phyloP scores from a whole-genome alignment of 768 basidiomycete genomes.

The Leucosporidium yakuticum region DNA sequence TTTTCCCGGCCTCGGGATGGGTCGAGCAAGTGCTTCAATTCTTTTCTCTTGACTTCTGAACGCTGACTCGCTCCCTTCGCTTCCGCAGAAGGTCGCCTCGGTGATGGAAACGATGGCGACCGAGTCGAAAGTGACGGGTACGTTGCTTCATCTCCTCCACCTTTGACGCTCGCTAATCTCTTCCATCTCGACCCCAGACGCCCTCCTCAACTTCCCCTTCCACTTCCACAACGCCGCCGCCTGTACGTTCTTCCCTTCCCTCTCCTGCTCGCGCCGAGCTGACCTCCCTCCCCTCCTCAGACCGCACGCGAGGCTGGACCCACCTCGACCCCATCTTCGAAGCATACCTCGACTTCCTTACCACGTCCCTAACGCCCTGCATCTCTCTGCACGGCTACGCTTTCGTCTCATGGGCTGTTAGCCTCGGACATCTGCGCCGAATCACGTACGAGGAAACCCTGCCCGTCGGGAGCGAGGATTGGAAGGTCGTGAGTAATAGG shows the following conservation, averaged over 20 bases:
- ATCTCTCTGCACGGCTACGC: constrained; percentile 1
- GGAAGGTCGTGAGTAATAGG: background rate
- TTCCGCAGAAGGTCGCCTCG: background rate
- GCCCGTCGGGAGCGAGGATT: background rate
- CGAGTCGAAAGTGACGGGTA: constrained; percentile 1
- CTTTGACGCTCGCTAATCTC: background rate
- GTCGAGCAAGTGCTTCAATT: too few species aligned
- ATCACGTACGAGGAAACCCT: background rate
- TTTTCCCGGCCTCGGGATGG: constrained; percentile 5
- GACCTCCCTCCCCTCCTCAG: background rate
- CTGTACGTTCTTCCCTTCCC: background rate
- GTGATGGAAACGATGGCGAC: constrained; percentile 4
- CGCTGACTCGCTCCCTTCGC: background rate
- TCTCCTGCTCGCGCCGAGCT: background rate
- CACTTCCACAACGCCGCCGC: constrained; percentile 7
- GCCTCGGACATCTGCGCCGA: background rate
- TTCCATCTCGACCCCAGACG: background rate
- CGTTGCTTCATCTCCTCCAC: background rate
- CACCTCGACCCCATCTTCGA: constrained; percentile 6
- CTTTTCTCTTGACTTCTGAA: background rate
- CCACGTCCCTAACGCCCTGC: background rate
- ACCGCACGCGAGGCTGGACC: background rate
- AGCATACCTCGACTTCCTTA: background rate
- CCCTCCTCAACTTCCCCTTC: constrained; percentile 12
- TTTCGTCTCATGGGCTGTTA: constrained; percentile 5